phyloP scores from a whole-genome alignment of 192 early-diverging fungal genomes.

The Piromyces sp. region DNA sequence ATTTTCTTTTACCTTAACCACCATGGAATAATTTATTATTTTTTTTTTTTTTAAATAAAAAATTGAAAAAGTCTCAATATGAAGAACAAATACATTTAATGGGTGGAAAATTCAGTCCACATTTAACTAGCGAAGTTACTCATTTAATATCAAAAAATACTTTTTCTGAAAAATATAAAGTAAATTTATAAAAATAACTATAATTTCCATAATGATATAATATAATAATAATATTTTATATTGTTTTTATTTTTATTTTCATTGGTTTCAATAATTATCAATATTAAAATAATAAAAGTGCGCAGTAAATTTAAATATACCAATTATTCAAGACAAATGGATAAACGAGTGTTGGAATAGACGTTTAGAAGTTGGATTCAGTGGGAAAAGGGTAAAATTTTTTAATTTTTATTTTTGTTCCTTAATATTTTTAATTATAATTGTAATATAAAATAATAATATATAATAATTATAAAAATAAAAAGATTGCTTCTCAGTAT shows the following conservation, averaged over 20 bases:
- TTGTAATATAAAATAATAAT: too few relatives aligned
- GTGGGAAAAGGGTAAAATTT: not conserved
- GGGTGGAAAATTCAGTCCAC: not conserved
- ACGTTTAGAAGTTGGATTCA: not conserved
- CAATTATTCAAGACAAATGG: not conserved
- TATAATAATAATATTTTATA: too few relatives aligned
- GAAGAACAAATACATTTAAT: not conserved
- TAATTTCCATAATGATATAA: too few relatives aligned
- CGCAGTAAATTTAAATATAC: not conserved
- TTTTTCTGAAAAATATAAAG: not conserved
- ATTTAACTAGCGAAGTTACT: not conserved
- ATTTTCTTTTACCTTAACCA: too few relatives aligned
- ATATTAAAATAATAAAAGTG: not conserved
- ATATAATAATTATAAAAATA: too few relatives aligned
- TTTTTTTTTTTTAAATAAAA: too few relatives aligned
- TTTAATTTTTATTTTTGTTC: too few relatives aligned
- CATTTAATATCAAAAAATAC: not conserved
- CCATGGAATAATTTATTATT: too few relatives aligned
- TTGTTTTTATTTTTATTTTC: not conserved
- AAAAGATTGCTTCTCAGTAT: not conserved
- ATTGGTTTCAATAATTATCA: not conserved
- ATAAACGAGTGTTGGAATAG: not conserved
- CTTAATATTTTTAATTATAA: too few relatives aligned
- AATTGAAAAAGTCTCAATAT: not conserved
- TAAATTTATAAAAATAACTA: not conserved